Evolutionary conservation across 495 filamentous ascomycete species (phyloP).

Genomic region (Trichoderma erinaceum): DNA sequence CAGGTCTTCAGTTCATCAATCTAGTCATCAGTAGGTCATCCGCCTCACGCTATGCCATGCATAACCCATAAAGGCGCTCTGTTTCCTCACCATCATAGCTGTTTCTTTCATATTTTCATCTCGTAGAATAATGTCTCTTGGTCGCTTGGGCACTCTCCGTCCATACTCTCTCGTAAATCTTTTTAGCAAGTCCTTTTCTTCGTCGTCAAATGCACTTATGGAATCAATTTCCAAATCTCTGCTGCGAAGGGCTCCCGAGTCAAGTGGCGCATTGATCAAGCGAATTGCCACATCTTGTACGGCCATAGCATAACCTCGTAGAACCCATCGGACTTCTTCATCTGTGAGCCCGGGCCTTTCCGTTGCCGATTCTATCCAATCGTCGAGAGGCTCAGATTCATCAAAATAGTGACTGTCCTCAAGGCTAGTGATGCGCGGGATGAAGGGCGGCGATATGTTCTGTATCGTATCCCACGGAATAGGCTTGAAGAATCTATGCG

Average conservation of each 20-base stretch:
- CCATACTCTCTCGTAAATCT: constrained; percentile 33
- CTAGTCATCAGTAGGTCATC: neutral
- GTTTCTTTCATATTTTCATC: constrained; percentile 57
- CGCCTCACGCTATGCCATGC: constrained; percentile 55
- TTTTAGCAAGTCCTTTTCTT: constrained; percentile 34
- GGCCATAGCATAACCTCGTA: constrained; percentile 31
- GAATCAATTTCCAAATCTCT: constrained; percentile 42
- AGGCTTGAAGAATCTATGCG: constrained; percentile 64
- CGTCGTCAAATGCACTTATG: constrained; percentile 20
- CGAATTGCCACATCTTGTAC: constrained; percentile 35
- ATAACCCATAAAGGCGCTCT: constrained; percentile 83
- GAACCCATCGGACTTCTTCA: constrained; percentile 26
- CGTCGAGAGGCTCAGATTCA: constrained; percentile 59
- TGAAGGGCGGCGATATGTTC: constrained; percentile 61
- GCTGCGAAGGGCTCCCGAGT: constrained; percentile 36
- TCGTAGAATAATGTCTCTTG: constrained; percentile 72
- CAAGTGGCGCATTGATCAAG: constrained; percentile 38
- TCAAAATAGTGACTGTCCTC: constrained; percentile 92
- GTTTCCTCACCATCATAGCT: constrained; percentile 72
- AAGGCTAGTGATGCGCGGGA: constrained; percentile 59
- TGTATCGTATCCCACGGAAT: constrained; percentile 66
- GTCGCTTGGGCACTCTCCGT: constrained; percentile 59
- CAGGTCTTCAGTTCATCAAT: neutral
- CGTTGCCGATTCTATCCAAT: constrained; percentile 24
- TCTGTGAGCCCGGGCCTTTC: constrained; percentile 14